Conservation (phyloP, 1,284 basidiomycete genomes). For the Apiotrichum mycotoxinovorans region DNA sequence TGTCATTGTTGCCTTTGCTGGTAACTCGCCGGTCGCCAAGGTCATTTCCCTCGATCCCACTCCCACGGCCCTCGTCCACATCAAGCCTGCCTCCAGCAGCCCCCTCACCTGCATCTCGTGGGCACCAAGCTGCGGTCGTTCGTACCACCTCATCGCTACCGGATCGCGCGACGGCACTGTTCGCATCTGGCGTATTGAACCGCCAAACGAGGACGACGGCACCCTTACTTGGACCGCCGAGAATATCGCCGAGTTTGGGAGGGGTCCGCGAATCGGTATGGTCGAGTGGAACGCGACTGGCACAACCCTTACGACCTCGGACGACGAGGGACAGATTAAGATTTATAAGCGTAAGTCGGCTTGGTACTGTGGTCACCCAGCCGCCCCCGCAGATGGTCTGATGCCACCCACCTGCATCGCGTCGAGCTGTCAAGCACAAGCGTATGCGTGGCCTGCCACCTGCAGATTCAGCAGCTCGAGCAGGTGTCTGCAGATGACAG, state of each 20-base stretch:
- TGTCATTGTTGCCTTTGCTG: slow-evolving; percentile 70
- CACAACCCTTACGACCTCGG: slow-evolving; percentile 79
- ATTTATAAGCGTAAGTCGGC: slow-evolving; percentile 76
- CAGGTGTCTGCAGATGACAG: no score
- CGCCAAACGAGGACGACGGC: slow-evolving; percentile 46
- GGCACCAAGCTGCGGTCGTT: slow-evolving; percentile 85
- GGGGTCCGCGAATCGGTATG: slow-evolving; percentile 83
- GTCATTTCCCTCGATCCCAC: slow-evolving; percentile 52
- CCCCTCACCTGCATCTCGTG: slow-evolving; percentile 76
- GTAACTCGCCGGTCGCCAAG: slow-evolving; percentile 68
- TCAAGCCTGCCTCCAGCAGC: slow-evolving; percentile 29
- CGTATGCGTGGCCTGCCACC: no score
- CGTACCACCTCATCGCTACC: slow-evolving; percentile 85
- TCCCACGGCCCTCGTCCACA: slow-evolving; percentile 43
- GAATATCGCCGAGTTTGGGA: slow-evolving; percentile 75
- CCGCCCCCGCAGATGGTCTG: no score
- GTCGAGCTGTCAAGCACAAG: no score
- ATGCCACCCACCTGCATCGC: no score
- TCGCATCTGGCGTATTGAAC: slow-evolving; percentile 72
- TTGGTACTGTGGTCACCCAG: no score
- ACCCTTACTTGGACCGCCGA: slow-evolving; percentile 62
- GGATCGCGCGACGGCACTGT: slow-evolving; percentile 80
- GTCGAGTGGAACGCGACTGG: slow-evolving; percentile 60
- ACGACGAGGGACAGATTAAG: slow-evolving; percentile 81
- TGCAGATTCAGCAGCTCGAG: no score